These are phyloP conservation scores for Avena eriantha DNA, from an alignment of 176 grass and related monocot genomes.

Conservation along the genomic window DNA sequence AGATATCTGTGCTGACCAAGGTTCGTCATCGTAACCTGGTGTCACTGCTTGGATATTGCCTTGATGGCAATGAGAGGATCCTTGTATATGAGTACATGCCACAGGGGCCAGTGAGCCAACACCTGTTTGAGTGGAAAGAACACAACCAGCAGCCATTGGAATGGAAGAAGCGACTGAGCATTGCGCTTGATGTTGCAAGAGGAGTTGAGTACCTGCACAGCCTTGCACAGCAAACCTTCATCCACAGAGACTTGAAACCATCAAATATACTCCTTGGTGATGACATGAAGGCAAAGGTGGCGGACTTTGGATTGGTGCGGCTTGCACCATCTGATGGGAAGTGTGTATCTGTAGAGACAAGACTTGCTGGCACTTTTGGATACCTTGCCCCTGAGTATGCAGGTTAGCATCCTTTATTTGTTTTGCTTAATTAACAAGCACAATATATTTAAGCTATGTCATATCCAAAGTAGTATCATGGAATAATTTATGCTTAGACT, in stretches of 20 bases:
- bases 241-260: slow-evolving; percentile 95
- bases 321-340: slow-evolving; percentile 91
- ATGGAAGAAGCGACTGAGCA: slow-evolving; percentile 90
- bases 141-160: slow-evolving; percentile 70
- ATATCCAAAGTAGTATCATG: background rate
- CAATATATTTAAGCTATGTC: background rate
- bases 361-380: slow-evolving; percentile 89
- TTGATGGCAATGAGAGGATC: slow-evolving; percentile 90
- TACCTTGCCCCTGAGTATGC: slow-evolving; percentile 98
- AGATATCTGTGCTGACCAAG: slow-evolving; percentile 91
- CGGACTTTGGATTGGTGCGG: slow-evolving; percentile 90
- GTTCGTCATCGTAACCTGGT: slow-evolving; percentile 92
- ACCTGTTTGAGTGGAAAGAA: slow-evolving; percentile 84
- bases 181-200: slow-evolving; percentile 93
- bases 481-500: background rate
- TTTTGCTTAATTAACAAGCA: slow-evolving; percentile 32
- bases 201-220: slow-evolving; percentile 93
- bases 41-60: slow-evolving; percentile 89
- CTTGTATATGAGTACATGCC: slow-evolving; percentile 98
- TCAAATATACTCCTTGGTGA: slow-evolving; percentile 94
- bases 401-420: slow-evolving; percentile 60
- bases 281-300: slow-evolving; percentile 99
- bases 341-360: slow-evolving; percentile 80
- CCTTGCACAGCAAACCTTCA: slow-evolving; percentile 95
- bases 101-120: slow-evolving; percentile 76